Base-by-base conservation (phyloP, 2,329 filamentous ascomycete species). In the Aspergillus awamori region DNA sequence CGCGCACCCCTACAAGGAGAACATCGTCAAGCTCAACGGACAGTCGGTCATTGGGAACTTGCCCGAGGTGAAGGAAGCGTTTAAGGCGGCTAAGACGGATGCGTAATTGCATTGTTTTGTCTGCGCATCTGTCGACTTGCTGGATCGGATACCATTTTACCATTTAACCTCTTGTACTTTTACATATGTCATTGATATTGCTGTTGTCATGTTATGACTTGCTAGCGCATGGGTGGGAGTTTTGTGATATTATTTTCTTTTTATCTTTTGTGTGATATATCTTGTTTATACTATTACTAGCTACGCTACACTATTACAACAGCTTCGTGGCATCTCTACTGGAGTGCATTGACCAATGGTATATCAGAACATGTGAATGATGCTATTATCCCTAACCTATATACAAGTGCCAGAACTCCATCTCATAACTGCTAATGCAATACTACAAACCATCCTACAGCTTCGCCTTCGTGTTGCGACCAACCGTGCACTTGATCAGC, bases 401-500 rank as follows among this genome's bases (percentile, higher is more conserved):
- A 62, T 63, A 59, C 56, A 54, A 59, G 26, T 30, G 49, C 60
- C 56, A 57, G 52, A 66, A 69, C 65, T 70, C 63, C 67, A 39
- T 58, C n/a, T 57, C 28, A 22, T 38, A 48, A 36, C 33, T 41
- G 39, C 13, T 20, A 15, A 55, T 49, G 39, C 33, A 43, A 55
- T 36, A 53, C 15, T 52, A 54, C 24, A 57, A 55, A 49, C n/a
- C 30, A 61, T 45, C 43, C 64, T 70, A 77, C 63, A 76, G 64
- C 64, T 74, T 76, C 55, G 74, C 66, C 63, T 72, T 76, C 48
- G 57, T 39, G 30, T 60, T 62, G 53, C 79, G 75, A 33, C 69
- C 74, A 53, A 99, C 93, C 60, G 92, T 93, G 81, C 93, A 96
- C 76, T 96, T 91, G 79, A 99, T 99, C 63, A 99, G 86, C 28